Evolutionary conservation across 2,329 filamentous ascomycete species (phyloP), one percentile per base, ranked within the genome.

Genomic region (Thelonectria rubi): DNA sequence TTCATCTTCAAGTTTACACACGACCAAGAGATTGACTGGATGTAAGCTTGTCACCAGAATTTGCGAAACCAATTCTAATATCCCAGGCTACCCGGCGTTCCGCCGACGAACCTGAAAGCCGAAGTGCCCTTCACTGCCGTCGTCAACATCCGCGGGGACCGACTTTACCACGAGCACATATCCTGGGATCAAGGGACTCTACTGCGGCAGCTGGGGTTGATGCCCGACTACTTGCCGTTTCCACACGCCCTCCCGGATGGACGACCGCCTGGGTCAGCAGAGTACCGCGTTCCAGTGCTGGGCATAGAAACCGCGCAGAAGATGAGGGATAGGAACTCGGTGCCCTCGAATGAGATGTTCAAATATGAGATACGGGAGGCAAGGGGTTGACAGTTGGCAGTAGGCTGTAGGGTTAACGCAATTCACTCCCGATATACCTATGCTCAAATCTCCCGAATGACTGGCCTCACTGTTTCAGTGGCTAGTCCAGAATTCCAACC

Each of bases 1-100:
- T 91, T 92, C 64, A 80, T 91, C 17, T 86, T 86, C 72, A 83
- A 80, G 20, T 84, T 89, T 54, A 91, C 88, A 0, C 89, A 92
- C 66, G 81, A 85, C 58, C 80, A 76, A 15, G 78, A 82, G n/a
- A 78, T 91, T 2, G 88, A 91, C 70, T 92, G 88, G 89, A 78
- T 92, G 88, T 91, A 75, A 75, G 86, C 80, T 11, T 5, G 11
- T 12, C 26, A 47, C 1, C 14, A 11, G 6, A 8, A n/a, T n/a
- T n/a, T n/a, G n/a, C n/a, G n/a, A n/a, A n/a, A n/a, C n/a, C n/a
- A n/a, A n/a, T n/a, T n/a, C n/a, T n/a, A n/a, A n/a, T n/a, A n/a
- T n/a, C 2, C 5, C 9, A 78, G 76, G 2, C 73, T 87, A 3
- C 84, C 85, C 0, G 85, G 85, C 0, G 76, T 88, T 2, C 84